Conservation (phyloP, 192 early-diverging fungal species). For the Cetraspora pellucida region DNA sequence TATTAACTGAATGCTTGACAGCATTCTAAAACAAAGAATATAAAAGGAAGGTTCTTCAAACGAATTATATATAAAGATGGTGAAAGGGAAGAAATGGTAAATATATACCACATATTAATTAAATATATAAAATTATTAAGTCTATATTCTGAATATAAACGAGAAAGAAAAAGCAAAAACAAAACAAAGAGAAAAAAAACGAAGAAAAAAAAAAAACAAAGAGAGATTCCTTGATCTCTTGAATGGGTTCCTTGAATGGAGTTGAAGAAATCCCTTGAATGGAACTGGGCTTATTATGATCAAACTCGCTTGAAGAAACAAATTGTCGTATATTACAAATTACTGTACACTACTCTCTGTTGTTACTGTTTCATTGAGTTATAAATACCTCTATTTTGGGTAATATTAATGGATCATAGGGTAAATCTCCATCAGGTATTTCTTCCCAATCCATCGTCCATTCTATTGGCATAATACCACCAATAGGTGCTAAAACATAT, state of each 20-base stretch:
- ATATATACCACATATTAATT: not conserved
- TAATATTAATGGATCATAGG: constrained; percentile 11
- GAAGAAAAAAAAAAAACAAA: no score
- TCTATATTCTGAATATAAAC: not conserved
- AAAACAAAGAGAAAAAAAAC: no score
- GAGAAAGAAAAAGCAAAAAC: not conserved
- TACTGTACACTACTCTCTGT: not conserved
- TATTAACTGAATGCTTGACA: no score
- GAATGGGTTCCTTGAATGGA: no score
- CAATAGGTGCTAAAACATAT: constrained; percentile 29
- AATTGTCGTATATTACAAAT: not conserved
- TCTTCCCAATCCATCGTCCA: constrained; percentile 29
- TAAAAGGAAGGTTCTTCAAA: no score
- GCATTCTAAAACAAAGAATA: no score
- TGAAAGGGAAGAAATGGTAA: not conserved
- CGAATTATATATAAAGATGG: not conserved
- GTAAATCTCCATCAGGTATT: constrained; percentile 7
- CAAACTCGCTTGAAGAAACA: not conserved
- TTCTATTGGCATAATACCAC: constrained; percentile 28
- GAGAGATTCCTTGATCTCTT: no score
- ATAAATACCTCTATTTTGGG: constrained; percentile 24
- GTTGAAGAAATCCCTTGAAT: constrained; percentile 10
- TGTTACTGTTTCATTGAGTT: not conserved
- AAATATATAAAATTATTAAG: not conserved
- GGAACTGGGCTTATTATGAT: not conserved